Evolutionary conservation across 192 early-diverging fungal species (phyloP), one percentile per base, ranked within the genome.

Genomic region (Backusella psychrophila): DNA sequence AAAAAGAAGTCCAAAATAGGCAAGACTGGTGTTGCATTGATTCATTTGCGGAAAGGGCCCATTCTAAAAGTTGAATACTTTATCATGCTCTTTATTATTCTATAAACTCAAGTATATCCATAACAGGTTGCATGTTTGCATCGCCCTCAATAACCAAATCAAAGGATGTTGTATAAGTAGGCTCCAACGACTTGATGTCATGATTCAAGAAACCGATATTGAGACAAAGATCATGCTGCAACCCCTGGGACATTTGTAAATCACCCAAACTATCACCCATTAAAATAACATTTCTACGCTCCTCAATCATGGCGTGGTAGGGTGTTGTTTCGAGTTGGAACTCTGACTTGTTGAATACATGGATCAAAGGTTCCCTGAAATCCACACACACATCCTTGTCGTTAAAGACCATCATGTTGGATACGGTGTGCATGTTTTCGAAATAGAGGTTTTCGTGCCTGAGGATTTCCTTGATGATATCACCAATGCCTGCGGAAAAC

Each of bases 231-330:
- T 91, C 85, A 68, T 89, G 87, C 11, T 73, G 26, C 8, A 93
- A 49, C 4, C 91, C 92, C 17, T 86, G 83, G 21, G 82, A 85
- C 93, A 94, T 94, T 23, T 86, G 77, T 35, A 92, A 74, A 78
- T 94, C 93, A 3, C 92, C 92, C 19, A 91, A 33, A 14, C 90
- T 91, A 78, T 93, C 93, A 29, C 93, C 93, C 76, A 93, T 76
- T 67, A 94, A 39, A 26, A 93, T 91, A 19, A 94, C 86, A 77
- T 93, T 92, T 19, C 36, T 63, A 19, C 91, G 77, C 19, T 82
- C 53, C 34, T 84, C 77, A 39, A 91, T 82, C 33, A 71, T 74
- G 3, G 35, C 46, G 14, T 85, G 78, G 74, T 89, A 87, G 17
- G 82, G 73, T 1, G 84, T 84, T 2, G 75, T 76, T 65, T 84